These are phyloP conservation scores for Udeniomyces megalosporus DNA, from an alignment of 768 basidiomycete species.

Conservation along the genomic window DNA sequence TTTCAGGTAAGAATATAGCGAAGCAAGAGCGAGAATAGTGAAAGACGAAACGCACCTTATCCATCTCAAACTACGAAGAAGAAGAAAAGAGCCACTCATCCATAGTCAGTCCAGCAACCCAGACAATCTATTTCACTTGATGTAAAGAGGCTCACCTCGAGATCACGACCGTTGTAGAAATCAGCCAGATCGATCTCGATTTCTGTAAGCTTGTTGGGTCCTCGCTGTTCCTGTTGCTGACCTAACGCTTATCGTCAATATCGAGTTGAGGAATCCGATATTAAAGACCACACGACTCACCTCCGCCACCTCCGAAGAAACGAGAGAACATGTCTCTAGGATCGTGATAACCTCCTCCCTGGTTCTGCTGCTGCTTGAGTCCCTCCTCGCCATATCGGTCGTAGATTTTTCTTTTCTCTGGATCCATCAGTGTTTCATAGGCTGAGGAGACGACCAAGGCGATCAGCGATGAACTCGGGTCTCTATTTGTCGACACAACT, in stretches of 20 bases:
- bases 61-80: conserved; percentile 64
- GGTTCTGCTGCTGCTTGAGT: conserved; percentile 61
- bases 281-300: conserved; percentile 14
- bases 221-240: conserved; percentile 52
- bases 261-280: too few species aligned
- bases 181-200: conserved; percentile 77
- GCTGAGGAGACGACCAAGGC: conserved; percentile 35
- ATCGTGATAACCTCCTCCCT: conserved; percentile 52
- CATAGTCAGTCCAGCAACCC: not conserved
- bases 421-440: conserved; percentile 86
- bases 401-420: conserved; percentile 81
- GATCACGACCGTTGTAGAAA: conserved; percentile 69
- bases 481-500: not conserved
- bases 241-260: conserved; percentile 12
- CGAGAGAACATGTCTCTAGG: conserved; percentile 88
- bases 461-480: conserved; percentile 7
- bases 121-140: conserved; percentile 1
- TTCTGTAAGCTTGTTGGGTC: conserved; percentile 59
- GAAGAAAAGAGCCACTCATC: not conserved
- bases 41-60: conserved; percentile 34
- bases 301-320: conserved; percentile 61
- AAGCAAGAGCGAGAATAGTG: too few species aligned
- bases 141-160: conserved; percentile 44
- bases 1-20: too few species aligned
- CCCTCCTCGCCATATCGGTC: conserved; percentile 89